Evolutionary conservation across 2,329 filamentous ascomycete genomes (phyloP).

Genomic region (Hymenoscyphus scutula): DNA sequence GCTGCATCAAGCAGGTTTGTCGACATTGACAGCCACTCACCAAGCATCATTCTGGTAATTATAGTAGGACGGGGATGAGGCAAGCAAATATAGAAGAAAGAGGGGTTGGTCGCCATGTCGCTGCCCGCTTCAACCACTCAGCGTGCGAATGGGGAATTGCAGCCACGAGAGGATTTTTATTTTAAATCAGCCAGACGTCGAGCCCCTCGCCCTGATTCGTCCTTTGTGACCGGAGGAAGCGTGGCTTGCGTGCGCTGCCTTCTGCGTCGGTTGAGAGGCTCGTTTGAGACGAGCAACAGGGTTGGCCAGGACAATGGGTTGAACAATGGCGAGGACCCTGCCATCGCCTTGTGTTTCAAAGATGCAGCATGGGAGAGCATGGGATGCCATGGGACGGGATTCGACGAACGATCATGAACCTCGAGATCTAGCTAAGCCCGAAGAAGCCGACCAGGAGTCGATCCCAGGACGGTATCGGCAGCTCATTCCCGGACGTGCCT

Average conservation of each 20-base stretch:
- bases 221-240: not conserved
- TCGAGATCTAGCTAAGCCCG: slow-evolving; percentile 8
- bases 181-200: not conserved
- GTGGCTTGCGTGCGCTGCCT: not conserved
- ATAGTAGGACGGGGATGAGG: not conserved
- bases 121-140: not conserved
- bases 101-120: not conserved
- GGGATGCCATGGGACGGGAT: slow-evolving; percentile 4
- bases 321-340: not conserved
- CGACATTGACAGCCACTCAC: not conserved
- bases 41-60: slow-evolving; percentile 4
- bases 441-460: slow-evolving; percentile 3
- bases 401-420: slow-evolving; percentile 4
- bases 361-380: not conserved
- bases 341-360: slow-evolving; percentile 4
- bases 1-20: slow-evolving; percentile 7
- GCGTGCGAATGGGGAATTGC: not conserved
- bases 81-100: not conserved
- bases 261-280: not conserved
- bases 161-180: slow-evolving; percentile 4
- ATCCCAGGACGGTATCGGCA: slow-evolving; percentile 7
- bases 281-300: slow-evolving; percentile 1
- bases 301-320: not conserved
- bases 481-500: slow-evolving; percentile 11
- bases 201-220: not conserved